Base-by-base conservation (phyloP, 805 yeast species). In the Isabelozyma heimii region DNA sequence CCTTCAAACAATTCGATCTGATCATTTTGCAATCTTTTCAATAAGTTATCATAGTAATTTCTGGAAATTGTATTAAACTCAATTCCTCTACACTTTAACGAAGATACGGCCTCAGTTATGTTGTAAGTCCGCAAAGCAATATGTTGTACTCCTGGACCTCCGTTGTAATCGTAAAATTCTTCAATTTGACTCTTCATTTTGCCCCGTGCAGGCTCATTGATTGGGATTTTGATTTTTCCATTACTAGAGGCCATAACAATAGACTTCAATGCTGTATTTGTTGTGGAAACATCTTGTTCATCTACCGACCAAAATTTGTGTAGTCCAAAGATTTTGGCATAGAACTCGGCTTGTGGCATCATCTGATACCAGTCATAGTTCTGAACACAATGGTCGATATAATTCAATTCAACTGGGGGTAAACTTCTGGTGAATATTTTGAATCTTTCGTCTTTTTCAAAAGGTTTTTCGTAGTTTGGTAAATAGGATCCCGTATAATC, bases 91-190 rank as follows among this genome's bases (percentile, higher is more conserved):
- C 62, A 49, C 39, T 68, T 73, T 76, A 90, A 66, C 10, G 72
- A 66, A 2, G 61, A 52, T 12, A 89, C 85, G 0, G 90, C 73
- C 2, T 62, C 60, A 16, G 88, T 55, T 38, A 89, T 89, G 62
- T 87, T 74, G 26, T 71, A 65, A 0, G 92, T 88, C 45, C 71
- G 66, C 20, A 89, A 63, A 0, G 96, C 96, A 58, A 89, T 71
- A 60, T 89, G 96, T 67, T 89, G 96, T 35, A 90, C 80, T 3
- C 96, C 96, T 0, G 95, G 87, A 0, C 96, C 96, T 43, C 80
- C 80, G 62, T 88, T 77, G 59, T 73, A 89, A 46, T 84, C 86
- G 53, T 85, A 66, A 61, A 85, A 89, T 65, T 89, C 97, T 65
- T 89, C 95, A 50, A 89, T 85, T 61, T 89, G 96, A 3, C 91